These are phyloP conservation scores for Sclerotinia glacialis DNA, from an alignment of 2,329 filamentous ascomycete species.

Conservation along the genomic window DNA sequence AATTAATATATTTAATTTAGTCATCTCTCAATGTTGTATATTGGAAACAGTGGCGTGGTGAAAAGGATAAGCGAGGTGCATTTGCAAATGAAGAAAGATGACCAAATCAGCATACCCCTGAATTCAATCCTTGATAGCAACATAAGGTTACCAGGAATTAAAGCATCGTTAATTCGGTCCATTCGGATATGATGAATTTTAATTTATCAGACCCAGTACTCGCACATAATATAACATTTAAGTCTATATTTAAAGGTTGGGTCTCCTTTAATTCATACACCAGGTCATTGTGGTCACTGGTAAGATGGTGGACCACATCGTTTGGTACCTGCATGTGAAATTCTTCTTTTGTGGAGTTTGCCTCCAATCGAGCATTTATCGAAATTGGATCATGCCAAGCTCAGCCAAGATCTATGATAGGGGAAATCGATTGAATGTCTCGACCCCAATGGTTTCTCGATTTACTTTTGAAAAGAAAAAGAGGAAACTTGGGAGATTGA, in stretches of 20 bases:
- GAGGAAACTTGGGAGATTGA: slow-evolving; percentile 1
- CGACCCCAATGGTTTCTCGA: slow-evolving; percentile 1
- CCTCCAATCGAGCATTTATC: not conserved
- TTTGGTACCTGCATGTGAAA: not conserved
- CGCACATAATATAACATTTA: not conserved
- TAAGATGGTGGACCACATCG: too few species aligned
- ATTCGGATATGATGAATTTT: slow-evolving; percentile 4
- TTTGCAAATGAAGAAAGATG: not conserved
- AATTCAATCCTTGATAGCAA: not conserved
- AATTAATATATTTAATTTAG: slow-evolving; percentile 8
- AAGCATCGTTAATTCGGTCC: slow-evolving; percentile 1
- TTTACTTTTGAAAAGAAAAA: too few species aligned
- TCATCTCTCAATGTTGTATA: slow-evolving; percentile 12
- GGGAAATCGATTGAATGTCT: not conserved
- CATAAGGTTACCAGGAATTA: not conserved
- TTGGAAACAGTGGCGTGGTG: slow-evolving; percentile 19
- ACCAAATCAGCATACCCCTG: slow-evolving; percentile 5
- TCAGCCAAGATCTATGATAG: not conserved
- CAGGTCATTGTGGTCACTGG: too few species aligned
- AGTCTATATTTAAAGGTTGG: not conserved
- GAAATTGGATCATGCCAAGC: slow-evolving; percentile 13
- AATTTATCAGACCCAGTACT: slow-evolving; percentile 1
- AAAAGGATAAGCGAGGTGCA: slow-evolving; percentile 13
- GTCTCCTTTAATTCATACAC: slow-evolving; percentile 9
- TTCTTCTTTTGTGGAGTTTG: not conserved